Evolutionary conservation across 345 rosid species (phyloP).

Genomic region (Acer yangbiense): DNA sequence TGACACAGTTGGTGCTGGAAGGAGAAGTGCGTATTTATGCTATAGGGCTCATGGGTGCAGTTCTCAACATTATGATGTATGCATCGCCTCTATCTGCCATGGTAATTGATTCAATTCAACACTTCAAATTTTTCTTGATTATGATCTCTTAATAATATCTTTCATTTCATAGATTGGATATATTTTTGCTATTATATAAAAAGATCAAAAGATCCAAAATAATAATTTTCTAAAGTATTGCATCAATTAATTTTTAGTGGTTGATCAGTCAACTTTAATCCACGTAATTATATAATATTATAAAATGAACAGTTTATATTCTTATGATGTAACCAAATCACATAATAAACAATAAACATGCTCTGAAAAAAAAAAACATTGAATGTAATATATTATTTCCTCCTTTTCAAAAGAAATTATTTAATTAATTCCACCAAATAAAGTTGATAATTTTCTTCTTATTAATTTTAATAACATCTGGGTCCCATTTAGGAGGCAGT

Average conservation of each 20-base stretch:
- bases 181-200: too few species aligned
- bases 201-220: too few species aligned
- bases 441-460: not conserved
- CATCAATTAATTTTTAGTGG: not conserved
- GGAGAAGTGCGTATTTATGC: constrained; percentile 54
- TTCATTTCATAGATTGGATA: not conserved
- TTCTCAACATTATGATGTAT: constrained; percentile 72
- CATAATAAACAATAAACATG: not conserved
- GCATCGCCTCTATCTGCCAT: constrained; percentile 82
- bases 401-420: not conserved
- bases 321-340: not conserved
- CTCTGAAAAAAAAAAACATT: too few species aligned
- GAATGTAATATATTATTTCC: not conserved
- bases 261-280: not conserved
- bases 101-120: constrained; percentile 31
- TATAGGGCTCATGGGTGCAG: constrained; percentile 59
- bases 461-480: too few species aligned
- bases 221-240: too few species aligned
- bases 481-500: not conserved
- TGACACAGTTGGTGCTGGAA: constrained; percentile 43
- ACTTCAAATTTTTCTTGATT: not conserved
- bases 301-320: not conserved
- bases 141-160: too few species aligned
- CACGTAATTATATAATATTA: not conserved
- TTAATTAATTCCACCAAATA: not conserved